phyloP scores from a whole-genome alignment of 148 eudicot species.

The Nepenthes mirabilis region DNA sequence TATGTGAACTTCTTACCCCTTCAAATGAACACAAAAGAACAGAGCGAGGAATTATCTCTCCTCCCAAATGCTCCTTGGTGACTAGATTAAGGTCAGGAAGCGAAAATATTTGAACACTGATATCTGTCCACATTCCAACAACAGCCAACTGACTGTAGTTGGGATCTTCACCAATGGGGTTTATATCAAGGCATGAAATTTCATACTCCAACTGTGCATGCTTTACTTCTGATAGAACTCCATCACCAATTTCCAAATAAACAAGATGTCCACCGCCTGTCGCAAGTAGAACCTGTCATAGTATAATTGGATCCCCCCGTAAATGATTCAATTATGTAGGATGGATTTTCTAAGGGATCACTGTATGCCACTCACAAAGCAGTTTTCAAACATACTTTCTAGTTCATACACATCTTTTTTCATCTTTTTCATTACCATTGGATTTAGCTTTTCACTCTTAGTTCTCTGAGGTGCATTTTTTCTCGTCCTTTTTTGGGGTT shows the following conservation, averaged over 20 bases:
- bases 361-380: too few relatives aligned
- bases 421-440: too few relatives aligned
- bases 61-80: conserved; percentile 81
- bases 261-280: conserved; percentile 93
- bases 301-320: background rate
- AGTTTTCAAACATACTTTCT: too few relatives aligned
- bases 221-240: conserved; percentile 51
- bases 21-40: conserved; percentile 91
- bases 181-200: conserved; percentile 88
- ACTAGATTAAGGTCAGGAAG: conserved; percentile 84
- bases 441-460: too few relatives aligned
- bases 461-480: too few relatives aligned
- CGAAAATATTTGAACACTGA: conserved; percentile 71
- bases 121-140: conserved; percentile 99
- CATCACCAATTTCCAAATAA: conserved; percentile 89
- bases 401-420: too few relatives aligned
- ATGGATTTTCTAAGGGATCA: too few relatives aligned
- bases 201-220: conserved; percentile 81
- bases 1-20: conserved; percentile 51
- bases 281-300: conserved; percentile 67
- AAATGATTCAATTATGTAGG: too few relatives aligned
- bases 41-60: conserved; percentile 97
- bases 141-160: conserved; percentile 81
- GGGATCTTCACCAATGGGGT: conserved; percentile 74
- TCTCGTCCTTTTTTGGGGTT: too few relatives aligned